Conservation (phyloP, 202 grass and related monocot genomes). For the Zizania palustris region DNA sequence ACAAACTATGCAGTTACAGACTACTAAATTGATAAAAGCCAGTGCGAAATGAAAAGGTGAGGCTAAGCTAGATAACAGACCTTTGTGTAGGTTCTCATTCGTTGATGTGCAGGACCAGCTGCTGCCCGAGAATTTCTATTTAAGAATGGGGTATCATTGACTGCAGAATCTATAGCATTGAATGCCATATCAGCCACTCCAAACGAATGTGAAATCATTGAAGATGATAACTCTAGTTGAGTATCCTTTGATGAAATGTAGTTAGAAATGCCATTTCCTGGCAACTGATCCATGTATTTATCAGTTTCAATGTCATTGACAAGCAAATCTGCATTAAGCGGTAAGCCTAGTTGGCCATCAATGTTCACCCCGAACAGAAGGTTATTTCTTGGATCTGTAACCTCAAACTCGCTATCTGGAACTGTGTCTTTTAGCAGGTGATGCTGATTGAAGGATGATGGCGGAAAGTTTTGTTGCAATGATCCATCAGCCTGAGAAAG, state of each 20-base stretch:
- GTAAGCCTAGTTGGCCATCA: constrained; percentile 57
- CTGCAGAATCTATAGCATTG: constrained; percentile 77
- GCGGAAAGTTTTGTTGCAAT: constrained; percentile 67
- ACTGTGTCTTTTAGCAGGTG: constrained; percentile 51
- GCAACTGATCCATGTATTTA: constrained; percentile 60
- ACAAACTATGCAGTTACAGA: not conserved
- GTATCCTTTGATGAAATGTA: constrained; percentile 64
- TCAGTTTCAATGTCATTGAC: constrained; percentile 53
- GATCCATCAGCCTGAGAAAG: constrained; percentile 76
- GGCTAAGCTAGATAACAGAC: constrained; percentile 48
- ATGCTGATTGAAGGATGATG: constrained; percentile 68
- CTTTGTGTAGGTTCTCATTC: constrained; percentile 95
- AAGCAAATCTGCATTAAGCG: constrained; percentile 61
- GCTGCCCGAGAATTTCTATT: constrained; percentile 60
- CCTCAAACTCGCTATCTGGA: constrained; percentile 62
- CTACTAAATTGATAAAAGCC: not conserved
- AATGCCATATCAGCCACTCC: constrained; percentile 75
- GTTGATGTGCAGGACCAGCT: constrained; percentile 54
- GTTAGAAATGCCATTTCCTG: constrained; percentile 63
- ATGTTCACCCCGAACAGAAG: constrained; percentile 67
- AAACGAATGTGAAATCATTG: constrained; percentile 77
- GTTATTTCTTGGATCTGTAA: constrained; percentile 72
- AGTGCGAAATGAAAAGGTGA: constrained; percentile 15
- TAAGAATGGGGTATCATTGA: constrained; percentile 64
- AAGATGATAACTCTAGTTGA: constrained; percentile 85